Percentiles rank a stretch among this genome's conserved stretches.
phyloP scores from a whole-genome alignment of 176 grass and related monocot species.

The Bothriochloa decipiens region DNA sequence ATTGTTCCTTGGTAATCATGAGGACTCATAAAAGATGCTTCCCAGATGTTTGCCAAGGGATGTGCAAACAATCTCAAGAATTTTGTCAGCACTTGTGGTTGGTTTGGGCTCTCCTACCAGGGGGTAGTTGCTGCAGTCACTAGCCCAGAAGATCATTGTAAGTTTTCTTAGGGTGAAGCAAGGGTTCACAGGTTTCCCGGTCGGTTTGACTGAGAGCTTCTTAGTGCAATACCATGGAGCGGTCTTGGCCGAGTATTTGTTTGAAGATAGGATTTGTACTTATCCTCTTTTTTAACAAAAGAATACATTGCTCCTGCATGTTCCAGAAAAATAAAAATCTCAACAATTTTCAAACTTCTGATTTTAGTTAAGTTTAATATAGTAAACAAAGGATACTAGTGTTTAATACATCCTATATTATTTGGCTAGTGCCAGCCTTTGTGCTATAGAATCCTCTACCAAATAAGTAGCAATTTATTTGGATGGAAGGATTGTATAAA shows the following conservation, averaged over 20 bases:
- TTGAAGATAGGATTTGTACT: not conserved
- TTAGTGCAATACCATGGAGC: not conserved
- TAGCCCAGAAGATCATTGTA: not conserved
- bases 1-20: not conserved
- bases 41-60: not conserved
- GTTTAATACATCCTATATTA: not conserved
- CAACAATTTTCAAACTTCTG: not conserved
- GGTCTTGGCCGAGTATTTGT: not conserved
- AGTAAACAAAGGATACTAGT: not conserved
- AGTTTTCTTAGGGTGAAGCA: not conserved
- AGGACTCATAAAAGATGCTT: not conserved
- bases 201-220: not conserved
- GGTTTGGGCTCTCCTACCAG: not conserved
- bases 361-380: not conserved
- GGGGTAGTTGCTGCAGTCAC: not conserved
- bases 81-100: not conserved
- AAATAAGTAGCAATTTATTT: not conserved
- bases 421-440: not conserved
- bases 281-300: not conserved
- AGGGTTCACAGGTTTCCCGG: not conserved
- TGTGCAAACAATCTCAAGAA: slow-evolving; percentile 8
- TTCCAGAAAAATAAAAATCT: not conserved
- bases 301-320: not conserved
- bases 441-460: not conserved
- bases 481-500: not conserved